Evolutionary conservation across 2,329 filamentous ascomycete genomes (phyloP).

Genomic region (Metarhizium humberi): DNA sequence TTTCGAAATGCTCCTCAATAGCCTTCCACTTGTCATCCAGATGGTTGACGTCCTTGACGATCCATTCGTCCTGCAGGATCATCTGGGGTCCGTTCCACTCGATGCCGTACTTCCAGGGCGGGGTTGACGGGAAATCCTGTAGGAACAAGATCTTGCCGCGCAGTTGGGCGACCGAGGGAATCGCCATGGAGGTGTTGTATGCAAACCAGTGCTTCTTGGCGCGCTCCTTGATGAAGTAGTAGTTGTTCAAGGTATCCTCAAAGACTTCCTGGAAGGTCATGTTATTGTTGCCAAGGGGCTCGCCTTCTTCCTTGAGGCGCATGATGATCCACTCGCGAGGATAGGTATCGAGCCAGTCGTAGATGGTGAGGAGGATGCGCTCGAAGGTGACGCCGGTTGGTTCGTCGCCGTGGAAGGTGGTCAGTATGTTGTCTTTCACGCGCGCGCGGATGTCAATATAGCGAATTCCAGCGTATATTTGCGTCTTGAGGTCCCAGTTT

Average conservation of each 20-base stretch:
- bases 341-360: conserved; percentile 34
- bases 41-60: conserved; percentile 30
- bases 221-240: conserved; percentile 25
- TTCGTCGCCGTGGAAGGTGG: conserved; percentile 36
- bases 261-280: conserved; percentile 37
- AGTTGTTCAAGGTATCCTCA: conserved; percentile 27
- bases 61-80: conserved; percentile 37
- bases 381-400: conserved; percentile 35
- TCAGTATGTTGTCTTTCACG: conserved; percentile 30
- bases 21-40: conserved; percentile 38
- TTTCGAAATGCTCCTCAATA: conserved; percentile 29
- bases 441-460: conserved; percentile 41
- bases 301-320: conserved; percentile 40
- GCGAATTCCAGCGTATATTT: conserved; percentile 36
- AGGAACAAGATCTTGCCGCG: conserved; percentile 37
- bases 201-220: conserved; percentile 26
- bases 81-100: conserved; percentile 35
- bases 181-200: conserved; percentile 18
- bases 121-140: conserved; percentile 27
- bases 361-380: conserved; percentile 33
- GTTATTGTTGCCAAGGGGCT: conserved; percentile 24
- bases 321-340: conserved; percentile 38
- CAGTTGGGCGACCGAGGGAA: conserved; percentile 35
- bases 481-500: conserved; percentile 33
- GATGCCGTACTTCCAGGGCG: conserved; percentile 26